Percentiles rank a stretch among this genome's conserved stretches.
Conservation (phyloP, 768 basidiomycete species). For the Holtermanniella nyarrowii region DNA sequence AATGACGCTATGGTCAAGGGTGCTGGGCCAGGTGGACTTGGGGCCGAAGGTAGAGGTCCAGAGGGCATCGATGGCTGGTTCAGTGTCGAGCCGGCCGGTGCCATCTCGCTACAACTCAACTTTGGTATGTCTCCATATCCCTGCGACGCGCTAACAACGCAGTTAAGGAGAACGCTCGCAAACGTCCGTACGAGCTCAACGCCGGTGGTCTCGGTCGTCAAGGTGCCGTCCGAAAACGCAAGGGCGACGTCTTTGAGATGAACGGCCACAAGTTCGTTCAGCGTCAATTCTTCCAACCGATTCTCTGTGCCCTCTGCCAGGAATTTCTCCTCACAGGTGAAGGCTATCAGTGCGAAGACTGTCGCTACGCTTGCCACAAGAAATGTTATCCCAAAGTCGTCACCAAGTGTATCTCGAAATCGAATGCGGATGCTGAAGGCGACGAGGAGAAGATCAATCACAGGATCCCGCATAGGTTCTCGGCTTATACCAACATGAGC, state of each 20-base stretch:
- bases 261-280: slow-evolving; percentile 98
- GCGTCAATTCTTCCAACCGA: slow-evolving; percentile 95
- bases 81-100: slow-evolving; percentile 93
- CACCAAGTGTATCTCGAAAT: slow-evolving; percentile 98
- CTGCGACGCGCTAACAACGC: not conserved
- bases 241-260: slow-evolving; percentile 98
- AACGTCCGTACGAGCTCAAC: slow-evolving; percentile 76
- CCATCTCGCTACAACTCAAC: slow-evolving; percentile 73
- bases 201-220: slow-evolving; percentile 89
- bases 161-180: slow-evolving; percentile 93
- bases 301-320: slow-evolving; percentile 94
- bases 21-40: not conserved
- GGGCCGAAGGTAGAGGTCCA: slow-evolving; percentile 20
- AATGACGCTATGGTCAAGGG: not conserved
- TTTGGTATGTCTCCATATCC: slow-evolving; percentile 57
- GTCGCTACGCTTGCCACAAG: slow-evolving; percentile 97
- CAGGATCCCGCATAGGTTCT: slow-evolving; percentile 96
- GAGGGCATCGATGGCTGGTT: slow-evolving; percentile 98
- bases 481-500: slow-evolving; percentile 88
- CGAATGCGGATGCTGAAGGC: slow-evolving; percentile 73
- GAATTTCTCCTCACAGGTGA: slow-evolving; percentile 94
- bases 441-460: slow-evolving; percentile 99
- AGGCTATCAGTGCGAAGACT: slow-evolving; percentile 99
- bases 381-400: slow-evolving; percentile 98
- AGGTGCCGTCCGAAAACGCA: slow-evolving; percentile 93